phyloP scores from a whole-genome alignment of 306 rosid species.

The Sicyos baderoa region DNA sequence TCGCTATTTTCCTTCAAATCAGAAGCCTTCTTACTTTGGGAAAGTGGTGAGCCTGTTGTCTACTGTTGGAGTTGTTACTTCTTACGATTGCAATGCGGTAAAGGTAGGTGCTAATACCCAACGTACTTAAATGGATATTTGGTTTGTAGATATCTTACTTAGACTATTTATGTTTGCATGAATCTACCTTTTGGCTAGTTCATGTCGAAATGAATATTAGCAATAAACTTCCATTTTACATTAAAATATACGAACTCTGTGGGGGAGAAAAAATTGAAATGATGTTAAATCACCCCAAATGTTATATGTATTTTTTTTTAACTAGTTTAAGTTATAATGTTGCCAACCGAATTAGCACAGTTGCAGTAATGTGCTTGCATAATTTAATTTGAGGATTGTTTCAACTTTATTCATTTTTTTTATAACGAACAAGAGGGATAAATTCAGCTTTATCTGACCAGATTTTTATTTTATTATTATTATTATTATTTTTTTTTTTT shows the following conservation, averaged over 20 bases:
- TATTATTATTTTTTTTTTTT: too few species aligned
- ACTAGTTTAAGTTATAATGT: background rate
- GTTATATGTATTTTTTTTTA: background rate
- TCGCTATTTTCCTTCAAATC: slow-evolving; percentile 12
- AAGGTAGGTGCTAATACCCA: slow-evolving; percentile 32
- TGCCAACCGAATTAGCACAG: background rate
- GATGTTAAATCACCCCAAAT: background rate
- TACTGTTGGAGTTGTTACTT: slow-evolving; percentile 40
- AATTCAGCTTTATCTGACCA: slow-evolving; percentile 3
- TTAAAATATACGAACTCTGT: background rate
- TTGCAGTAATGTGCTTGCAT: background rate
- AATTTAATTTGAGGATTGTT: too few species aligned
- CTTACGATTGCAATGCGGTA: slow-evolving; percentile 25
- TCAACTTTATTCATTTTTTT: too few species aligned
- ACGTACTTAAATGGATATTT: slow-evolving; percentile 11
- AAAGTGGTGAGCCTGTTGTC: slow-evolving; percentile 37
- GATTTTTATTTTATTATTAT: background rate
- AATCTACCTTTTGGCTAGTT: background rate
- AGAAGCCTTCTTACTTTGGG: slow-evolving; percentile 37
- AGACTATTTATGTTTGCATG: background rate
- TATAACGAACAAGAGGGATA: background rate
- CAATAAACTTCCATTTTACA: background rate
- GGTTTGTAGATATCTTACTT: slow-evolving; percentile 8
- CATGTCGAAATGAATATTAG: background rate
- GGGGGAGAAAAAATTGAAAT: background rate